Base-by-base conservation (phyloP, 495 filamentous ascomycete species). In the Penicillium cinerascens region DNA sequence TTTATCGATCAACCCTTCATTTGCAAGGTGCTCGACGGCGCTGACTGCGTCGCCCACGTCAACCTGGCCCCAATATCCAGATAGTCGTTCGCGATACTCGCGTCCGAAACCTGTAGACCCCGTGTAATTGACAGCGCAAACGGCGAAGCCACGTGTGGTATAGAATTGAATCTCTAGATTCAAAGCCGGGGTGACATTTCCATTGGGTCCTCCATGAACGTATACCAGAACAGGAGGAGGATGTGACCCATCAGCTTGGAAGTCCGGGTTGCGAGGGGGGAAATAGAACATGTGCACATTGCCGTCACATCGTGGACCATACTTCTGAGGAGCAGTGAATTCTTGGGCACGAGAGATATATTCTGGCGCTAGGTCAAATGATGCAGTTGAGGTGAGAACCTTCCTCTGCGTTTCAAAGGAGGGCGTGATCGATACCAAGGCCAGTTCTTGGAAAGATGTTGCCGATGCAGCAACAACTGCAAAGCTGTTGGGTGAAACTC, bases 141-240 rank as follows among this genome's bases (percentile, higher is more conserved):
- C 68, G 18, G 76, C 78, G 42, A 74, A 82, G 22, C 78, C 78
- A 4, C 79, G 67, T 4, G 74, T 75, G 9, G 79, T 80, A 50
- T 60, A 79, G 59, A 76, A 81, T 59, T 82, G 78, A 6, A 62
- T 62, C 15, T 54, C 56, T 41, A 79, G 60, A 18, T 60, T 48
- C 33, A 59, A 42, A 66, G 68, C 17, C 40, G 76, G 17, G 60
- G 68, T 39, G 49, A 47, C 39, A 42, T 51, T 59, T 64, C 59
- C 54, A 58, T 51, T 80, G n/a, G 78, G 78, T 5, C 78, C 78
- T 20, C 78, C 78, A 47, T 82, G 77, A 6, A 72, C 59, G 18
- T 49, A 62, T 13, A 79, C 61, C 11, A 82, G 69, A 6, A 77
- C 54, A 1, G 78, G 78, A 16, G 75, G 76, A 5, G 65, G 65